Percentiles rank a stretch among this genome's conserved stretches.
These are phyloP conservation scores for Chytriomyces confervae DNA, from an alignment of 192 early-diverging fungal species.

Conservation along the genomic window DNA sequence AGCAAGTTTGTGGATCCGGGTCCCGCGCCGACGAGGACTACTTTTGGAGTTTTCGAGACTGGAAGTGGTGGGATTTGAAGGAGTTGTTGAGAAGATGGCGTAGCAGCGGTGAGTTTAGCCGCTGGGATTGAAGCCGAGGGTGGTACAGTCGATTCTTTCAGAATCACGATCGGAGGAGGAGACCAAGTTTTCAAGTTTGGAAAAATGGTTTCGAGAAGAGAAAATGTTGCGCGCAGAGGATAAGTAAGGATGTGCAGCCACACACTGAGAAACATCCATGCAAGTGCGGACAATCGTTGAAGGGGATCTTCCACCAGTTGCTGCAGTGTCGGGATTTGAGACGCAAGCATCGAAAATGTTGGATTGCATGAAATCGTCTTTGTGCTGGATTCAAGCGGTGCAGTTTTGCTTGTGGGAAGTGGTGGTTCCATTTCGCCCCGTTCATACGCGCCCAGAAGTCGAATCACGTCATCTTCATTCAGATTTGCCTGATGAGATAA, in stretches of 20 bases:
- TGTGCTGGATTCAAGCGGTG: background rate
- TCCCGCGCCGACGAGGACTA: constrained; percentile 80
- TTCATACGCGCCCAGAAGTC: constrained; percentile 66
- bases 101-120: constrained; percentile 14
- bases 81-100: background rate
- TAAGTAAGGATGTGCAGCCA: constrained; percentile 14
- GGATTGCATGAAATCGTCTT: background rate
- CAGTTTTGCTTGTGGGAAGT: background rate
- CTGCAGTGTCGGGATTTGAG: background rate
- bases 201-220: constrained; percentile 3
- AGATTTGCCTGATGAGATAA: constrained; percentile 43
- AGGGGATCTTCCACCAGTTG: constrained; percentile 4
- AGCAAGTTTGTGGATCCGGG: constrained; percentile 83
- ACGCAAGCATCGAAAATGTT: background rate
- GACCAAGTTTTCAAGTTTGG: background rate
- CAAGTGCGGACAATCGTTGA: background rate
- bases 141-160: background rate
- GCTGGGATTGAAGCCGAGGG: constrained; percentile 3
- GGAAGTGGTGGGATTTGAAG: constrained; percentile 22
- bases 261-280: background rate
- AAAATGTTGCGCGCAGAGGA: constrained; percentile 9
- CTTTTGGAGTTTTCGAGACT: constrained; percentile 9
- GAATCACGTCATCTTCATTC: constrained; percentile 63
- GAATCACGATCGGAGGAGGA: background rate
- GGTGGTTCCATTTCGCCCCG: constrained; percentile 32